Percentiles rank a stretch among this genome's conserved stretches.
Conservation (phyloP, 169 alveolate species). For the Perkinsus olseni region DNA sequence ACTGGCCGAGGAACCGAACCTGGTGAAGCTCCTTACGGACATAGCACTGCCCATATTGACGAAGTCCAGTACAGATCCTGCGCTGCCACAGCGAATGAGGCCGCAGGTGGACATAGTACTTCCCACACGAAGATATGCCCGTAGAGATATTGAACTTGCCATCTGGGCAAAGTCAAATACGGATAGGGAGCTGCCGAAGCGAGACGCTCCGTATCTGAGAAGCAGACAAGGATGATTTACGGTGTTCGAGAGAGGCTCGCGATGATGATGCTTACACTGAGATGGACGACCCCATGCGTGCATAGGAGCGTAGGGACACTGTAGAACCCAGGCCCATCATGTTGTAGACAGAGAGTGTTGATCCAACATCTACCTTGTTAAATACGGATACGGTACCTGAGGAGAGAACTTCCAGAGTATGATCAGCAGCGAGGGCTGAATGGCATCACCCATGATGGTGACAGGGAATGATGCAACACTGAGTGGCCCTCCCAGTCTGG, state of each 20-base stretch:
- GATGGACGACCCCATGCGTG: background rate
- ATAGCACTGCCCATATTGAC: background rate
- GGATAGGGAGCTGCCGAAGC: background rate
- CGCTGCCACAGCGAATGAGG: background rate
- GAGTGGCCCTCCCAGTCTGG: background rate
- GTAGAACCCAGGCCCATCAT: background rate
- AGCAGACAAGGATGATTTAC: background rate
- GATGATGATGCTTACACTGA: background rate
- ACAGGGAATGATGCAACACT: background rate
- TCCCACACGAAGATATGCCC: background rate
- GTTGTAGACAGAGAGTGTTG: background rate
- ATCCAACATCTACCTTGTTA: background rate
- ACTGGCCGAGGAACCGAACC: background rate
- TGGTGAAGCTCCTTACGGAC: background rate
- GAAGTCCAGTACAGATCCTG: background rate
- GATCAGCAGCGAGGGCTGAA: no score
- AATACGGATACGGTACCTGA: background rate
- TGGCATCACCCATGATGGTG: background rate
- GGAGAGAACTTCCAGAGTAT: background rate
- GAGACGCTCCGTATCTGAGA: background rate
- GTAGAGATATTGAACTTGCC: background rate
- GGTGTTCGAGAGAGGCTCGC: background rate
- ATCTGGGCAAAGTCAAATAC: background rate
- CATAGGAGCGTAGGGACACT: background rate
- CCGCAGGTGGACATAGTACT: background rate